Percentiles rank a stretch among this genome's conserved stretches.
phyloP scores from a whole-genome alignment of 371 early-diverging fungal species.

The Mucor plumbeus region DNA sequence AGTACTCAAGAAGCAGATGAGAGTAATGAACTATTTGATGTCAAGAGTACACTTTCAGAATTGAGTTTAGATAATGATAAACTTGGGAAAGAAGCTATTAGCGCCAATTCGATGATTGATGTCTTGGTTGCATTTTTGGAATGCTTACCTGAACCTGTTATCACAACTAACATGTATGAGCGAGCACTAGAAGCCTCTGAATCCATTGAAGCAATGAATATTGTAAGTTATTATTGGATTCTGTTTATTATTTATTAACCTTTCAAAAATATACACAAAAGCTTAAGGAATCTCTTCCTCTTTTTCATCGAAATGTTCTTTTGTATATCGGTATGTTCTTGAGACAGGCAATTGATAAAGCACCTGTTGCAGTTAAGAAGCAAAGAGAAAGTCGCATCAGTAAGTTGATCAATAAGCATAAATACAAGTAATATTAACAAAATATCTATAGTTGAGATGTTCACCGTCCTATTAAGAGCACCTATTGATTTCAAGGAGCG shows the following conservation, averaged over 20 bases:
- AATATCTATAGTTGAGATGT: conserved; percentile 37
- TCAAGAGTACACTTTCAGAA: conserved; percentile 5
- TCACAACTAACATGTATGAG: conserved; percentile 67
- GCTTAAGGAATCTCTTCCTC: conserved; percentile 23
- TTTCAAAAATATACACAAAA: not conserved
- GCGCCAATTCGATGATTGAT: conserved; percentile 83
- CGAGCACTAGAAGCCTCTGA: conserved; percentile 68
- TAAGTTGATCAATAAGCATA: conserved; percentile 26
- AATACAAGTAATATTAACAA: not conserved
- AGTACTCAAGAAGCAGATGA: not conserved
- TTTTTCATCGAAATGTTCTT: conserved; percentile 72
- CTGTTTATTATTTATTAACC: not conserved
- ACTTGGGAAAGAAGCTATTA: conserved; percentile 46
- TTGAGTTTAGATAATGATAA: conserved; percentile 16
- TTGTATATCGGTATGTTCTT: conserved; percentile 79
- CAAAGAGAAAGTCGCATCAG: conserved; percentile 48
- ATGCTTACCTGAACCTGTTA: conserved; percentile 77
- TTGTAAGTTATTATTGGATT: conserved; percentile 25
- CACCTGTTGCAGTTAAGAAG: conserved; percentile 38
- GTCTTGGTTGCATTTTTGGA: conserved; percentile 76
- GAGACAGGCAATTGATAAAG: conserved; percentile 62
- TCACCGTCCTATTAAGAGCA: conserved; percentile 54
- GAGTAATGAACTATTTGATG: not conserved
- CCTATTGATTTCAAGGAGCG: conserved; percentile 45
- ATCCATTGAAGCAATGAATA: conserved; percentile 46